Evolutionary conservation across 2,329 filamentous ascomycete species (phyloP), one percentile per base, ranked within the genome.

Genomic region (Coleophoma cylindrospora): DNA sequence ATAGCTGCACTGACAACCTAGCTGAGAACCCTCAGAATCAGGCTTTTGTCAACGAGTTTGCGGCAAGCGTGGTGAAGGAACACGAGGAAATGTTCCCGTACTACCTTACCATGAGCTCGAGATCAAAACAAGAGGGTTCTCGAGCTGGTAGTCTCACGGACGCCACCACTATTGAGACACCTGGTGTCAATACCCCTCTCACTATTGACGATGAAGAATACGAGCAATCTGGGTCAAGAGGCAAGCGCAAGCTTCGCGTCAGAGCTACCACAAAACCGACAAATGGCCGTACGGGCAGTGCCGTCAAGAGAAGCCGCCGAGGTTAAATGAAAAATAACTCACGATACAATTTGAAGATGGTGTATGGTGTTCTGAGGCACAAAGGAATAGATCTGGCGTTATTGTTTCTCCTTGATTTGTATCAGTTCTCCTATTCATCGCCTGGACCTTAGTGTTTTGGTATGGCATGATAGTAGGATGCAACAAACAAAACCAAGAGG

Each of bases 1-100:
- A 67, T 0, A 54, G 56, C 12, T 81, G 78, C 54, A 58, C 63
- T 1, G 61, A 66, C n/a, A 57, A 66, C 15, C 69, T 70, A 51
- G 50, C 58, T 12, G 54, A 61, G 13, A 56, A 67, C 49, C 59
- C 60, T 0, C 48, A 59, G 3, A 57, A 65, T 36, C 57, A 57
- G 40, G 51, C 51, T 10, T 51, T 67, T n/a, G 66, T 64, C 44
- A 52, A 59, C 3, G 49, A 57, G 10, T 49, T 66, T 40, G 61
- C 58, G 10, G 60, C 62, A 19, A 62, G 64, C 34, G 51, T 55
- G 11, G 13, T 50, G 9, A 33, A 22, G 32, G 54, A 57, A 8
- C 55, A 60, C 34, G 54, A 62, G 36, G 49, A 48, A 32, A 40
- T 61, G 10, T 47, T 47, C 37, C 49, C 47, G 11, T 22, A 19